Evolutionary conservation across 1,284 basidiomycete species (phyloP).

Genomic region (Trichosporon inkin): DNA sequence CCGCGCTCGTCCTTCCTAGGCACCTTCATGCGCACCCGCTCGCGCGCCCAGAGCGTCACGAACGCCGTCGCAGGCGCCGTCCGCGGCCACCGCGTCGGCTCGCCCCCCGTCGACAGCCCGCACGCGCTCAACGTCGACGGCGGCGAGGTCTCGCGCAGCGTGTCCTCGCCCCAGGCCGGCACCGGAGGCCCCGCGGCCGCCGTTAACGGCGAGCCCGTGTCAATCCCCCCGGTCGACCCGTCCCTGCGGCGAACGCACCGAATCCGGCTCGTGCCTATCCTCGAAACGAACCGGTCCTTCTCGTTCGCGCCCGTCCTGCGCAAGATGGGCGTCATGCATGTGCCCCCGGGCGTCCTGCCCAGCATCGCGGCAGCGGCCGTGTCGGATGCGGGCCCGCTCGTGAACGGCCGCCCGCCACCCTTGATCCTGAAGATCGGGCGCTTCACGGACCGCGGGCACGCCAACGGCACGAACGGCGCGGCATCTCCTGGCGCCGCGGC

Average conservation of each 20-base stretch:
- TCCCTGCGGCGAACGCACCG: conserved; percentile 47
- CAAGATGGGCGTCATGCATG: conserved; percentile 56
- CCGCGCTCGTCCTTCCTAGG: conserved; percentile 46
- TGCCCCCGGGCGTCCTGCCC: conserved; percentile 51
- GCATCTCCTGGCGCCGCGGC: neutral
- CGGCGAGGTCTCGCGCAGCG: conserved; percentile 35
- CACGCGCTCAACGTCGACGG: conserved; percentile 26
- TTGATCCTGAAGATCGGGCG: conserved; percentile 77
- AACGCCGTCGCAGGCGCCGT: conserved; percentile 24
- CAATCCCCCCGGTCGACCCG: conserved; percentile 19
- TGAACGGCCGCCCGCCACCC: conserved; percentile 53
- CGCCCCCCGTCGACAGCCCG: conserved; percentile 25
- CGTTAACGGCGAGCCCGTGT: conserved; percentile 6
- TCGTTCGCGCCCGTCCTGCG: conserved; percentile 89
- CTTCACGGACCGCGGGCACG: conserved; percentile 64
- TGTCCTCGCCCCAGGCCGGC: conserved; percentile 31
- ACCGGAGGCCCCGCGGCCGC: neutral
- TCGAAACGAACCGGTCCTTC: conserved; percentile 82
- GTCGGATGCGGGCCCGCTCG: conserved; percentile 24
- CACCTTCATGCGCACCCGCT: conserved; percentile 45
- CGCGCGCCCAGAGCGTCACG: conserved; percentile 41
- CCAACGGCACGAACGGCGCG: neutral
- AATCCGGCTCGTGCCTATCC: conserved; percentile 83
- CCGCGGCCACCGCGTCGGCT: conserved; percentile 18
- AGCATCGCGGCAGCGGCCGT: conserved; percentile 32